phyloP scores from a whole-genome alignment of 176 grass and related monocot genomes.

The Aegilops bicornis region DNA sequence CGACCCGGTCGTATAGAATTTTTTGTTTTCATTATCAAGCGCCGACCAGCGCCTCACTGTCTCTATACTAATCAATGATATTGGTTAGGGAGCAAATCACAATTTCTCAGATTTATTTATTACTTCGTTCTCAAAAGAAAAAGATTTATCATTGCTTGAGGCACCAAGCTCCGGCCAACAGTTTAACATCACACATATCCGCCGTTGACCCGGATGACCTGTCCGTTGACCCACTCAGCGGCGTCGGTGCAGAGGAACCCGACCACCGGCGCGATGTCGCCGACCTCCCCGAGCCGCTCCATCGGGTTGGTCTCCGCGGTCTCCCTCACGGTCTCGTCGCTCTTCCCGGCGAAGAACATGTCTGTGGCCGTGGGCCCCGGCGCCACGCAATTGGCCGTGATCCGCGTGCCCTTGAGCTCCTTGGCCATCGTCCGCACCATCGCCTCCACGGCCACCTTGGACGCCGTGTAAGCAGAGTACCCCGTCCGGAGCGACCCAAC shows the following conservation, averaged over 20 bases:
- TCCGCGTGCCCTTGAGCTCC: conserved; percentile 48
- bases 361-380: conserved; percentile 52
- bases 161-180: too few species aligned
- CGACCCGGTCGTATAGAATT: too few species aligned
- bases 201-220: conserved; percentile 59
- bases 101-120: too few species aligned
- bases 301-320: conserved; percentile 33
- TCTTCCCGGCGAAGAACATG: conserved; percentile 57
- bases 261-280: conserved; percentile 54
- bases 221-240: conserved; percentile 58
- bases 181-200: conserved; percentile 18
- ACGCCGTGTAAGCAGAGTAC: conserved; percentile 41
- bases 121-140: too few species aligned
- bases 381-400: conserved; percentile 57
- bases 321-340: conserved; percentile 23
- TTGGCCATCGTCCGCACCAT: conserved; percentile 52
- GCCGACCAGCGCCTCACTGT: too few species aligned
- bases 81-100: too few species aligned
- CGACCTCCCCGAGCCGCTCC: conserved; percentile 33
- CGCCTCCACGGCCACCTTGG: conserved; percentile 55
- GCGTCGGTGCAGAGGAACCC: conserved; percentile 62
- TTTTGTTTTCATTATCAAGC: too few species aligned
- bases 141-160: too few species aligned
- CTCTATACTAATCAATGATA: too few species aligned
- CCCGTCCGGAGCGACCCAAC: conserved; percentile 42